Percentiles rank a stretch among this genome's conserved stretches.
Conservation (phyloP, 192 early-diverging fungal species). For the Entomortierella lignicola region DNA sequence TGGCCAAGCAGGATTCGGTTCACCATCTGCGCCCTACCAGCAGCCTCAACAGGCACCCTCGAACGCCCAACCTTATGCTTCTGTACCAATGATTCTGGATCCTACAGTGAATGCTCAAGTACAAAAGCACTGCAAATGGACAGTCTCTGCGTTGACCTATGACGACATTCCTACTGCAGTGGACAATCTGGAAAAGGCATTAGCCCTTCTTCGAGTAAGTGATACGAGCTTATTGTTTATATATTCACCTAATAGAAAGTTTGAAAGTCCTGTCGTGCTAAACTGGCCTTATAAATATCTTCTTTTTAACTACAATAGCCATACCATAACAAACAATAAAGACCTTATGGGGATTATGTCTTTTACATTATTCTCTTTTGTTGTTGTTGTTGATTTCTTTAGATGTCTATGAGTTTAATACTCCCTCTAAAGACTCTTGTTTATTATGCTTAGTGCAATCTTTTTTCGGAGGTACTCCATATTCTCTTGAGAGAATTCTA, state of each 20-base stretch:
- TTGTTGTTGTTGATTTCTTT: neutral
- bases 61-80: constrained; percentile 7
- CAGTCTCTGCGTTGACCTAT: constrained; percentile 94
- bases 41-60: constrained; percentile 35
- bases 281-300: too few species aligned
- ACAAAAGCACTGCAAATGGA: constrained; percentile 92
- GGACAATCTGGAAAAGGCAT: constrained; percentile 77
- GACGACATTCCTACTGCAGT: constrained; percentile 92
- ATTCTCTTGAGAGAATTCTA: constrained; percentile 79
- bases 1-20: constrained; percentile 27
- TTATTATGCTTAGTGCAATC: constrained; percentile 82
- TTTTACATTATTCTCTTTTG: neutral
- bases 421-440: constrained; percentile 18
- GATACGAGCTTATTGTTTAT: constrained; percentile 38
- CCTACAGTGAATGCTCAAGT: constrained; percentile 70
- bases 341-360: neutral
- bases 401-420: neutral
- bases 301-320: constrained; percentile 17
- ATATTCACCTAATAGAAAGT: neutral
- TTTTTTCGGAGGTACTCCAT: constrained; percentile 79
- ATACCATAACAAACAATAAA: constrained; percentile 38
- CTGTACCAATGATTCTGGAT: constrained; percentile 53
- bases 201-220: constrained; percentile 59
- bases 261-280: too few species aligned
- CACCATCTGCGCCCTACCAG: constrained; percentile 37